Conservation (phyloP, 2,329 filamentous ascomycete species). For the Microcyclosporella mali region DNA sequence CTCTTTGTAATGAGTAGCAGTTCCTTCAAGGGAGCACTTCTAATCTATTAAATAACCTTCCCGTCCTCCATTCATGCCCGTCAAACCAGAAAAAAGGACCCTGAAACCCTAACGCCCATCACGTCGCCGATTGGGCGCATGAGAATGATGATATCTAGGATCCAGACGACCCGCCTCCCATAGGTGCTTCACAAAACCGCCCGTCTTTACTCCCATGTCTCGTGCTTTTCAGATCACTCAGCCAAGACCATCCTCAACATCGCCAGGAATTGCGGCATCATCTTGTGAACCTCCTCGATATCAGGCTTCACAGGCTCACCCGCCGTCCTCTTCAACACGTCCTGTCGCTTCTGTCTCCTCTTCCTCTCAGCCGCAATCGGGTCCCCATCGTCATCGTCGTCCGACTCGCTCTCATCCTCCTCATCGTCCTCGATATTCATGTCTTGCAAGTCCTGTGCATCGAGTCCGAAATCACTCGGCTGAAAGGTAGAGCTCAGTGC, state of each 20-base stretch:
- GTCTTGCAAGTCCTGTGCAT: conserved; percentile 80
- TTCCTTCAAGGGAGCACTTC: no score
- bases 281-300: conserved; percentile 30
- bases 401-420: conserved; percentile 63
- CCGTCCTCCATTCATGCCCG: not conserved
- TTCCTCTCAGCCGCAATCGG: conserved; percentile 82
- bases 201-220: not conserved
- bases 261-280: conserved; percentile 30
- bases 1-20: no score
- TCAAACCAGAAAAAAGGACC: not conserved
- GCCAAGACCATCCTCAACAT: conserved; percentile 35
- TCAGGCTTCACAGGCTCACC: conserved; percentile 35
- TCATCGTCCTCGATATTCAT: conserved; percentile 72
- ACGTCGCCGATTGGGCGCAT: conserved; percentile 8
- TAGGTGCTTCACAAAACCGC: not conserved
- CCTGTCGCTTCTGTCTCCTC: conserved; percentile 68
- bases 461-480: conserved; percentile 81
- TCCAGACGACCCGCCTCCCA: not conserved
- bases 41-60: no score
- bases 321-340: conserved; percentile 53
- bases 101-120: not conserved
- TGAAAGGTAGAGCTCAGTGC: conserved; percentile 56
- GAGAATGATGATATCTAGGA: not conserved
- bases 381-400: conserved; percentile 64
- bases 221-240: conserved; percentile 6